phyloP scores from a whole-genome alignment of 345 rosid species.

The Atalantia buxifolia region DNA sequence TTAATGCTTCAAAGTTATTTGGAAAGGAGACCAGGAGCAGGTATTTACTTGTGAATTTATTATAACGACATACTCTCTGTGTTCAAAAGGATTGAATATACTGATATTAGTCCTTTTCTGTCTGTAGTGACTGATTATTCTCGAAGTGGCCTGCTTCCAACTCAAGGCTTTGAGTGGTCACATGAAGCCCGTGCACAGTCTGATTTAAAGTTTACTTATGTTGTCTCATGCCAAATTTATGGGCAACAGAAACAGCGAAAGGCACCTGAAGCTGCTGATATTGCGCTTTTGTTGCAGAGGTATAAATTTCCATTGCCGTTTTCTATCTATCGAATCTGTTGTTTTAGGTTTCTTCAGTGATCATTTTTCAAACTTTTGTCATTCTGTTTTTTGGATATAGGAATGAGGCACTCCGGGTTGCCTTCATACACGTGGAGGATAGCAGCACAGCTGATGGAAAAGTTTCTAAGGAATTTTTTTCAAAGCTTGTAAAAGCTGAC shows the following conservation, averaged over 20 bases:
- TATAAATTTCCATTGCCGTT: slow-evolving; percentile 4
- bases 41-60: slow-evolving; percentile 32
- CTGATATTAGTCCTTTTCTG: slow-evolving; percentile 21
- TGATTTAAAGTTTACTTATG: slow-evolving; percentile 94
- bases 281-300: slow-evolving; percentile 89
- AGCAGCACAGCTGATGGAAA: slow-evolving; percentile 50
- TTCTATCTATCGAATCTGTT: neutral
- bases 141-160: slow-evolving; percentile 35
- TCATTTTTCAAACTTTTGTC: neutral
- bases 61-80: neutral
- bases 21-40: slow-evolving; percentile 77
- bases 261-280: slow-evolving; percentile 87
- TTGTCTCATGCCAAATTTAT: slow-evolving; percentile 96
- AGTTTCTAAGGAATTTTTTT: slow-evolving; percentile 54
- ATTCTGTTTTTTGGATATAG: slow-evolving; percentile 32
- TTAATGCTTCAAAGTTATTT: slow-evolving; percentile 91
- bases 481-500: slow-evolving; percentile 97
- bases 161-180: slow-evolving; percentile 76
- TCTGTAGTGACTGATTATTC: slow-evolving; percentile 55
- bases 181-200: slow-evolving; percentile 91
- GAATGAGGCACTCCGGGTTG: slow-evolving; percentile 97
- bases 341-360: neutral
- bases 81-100: slow-evolving; percentile 4
- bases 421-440: slow-evolving; percentile 93
- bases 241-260: slow-evolving; percentile 94